Conservation (phyloP, 331 rosid species). For the Quercus phellos region DNA sequence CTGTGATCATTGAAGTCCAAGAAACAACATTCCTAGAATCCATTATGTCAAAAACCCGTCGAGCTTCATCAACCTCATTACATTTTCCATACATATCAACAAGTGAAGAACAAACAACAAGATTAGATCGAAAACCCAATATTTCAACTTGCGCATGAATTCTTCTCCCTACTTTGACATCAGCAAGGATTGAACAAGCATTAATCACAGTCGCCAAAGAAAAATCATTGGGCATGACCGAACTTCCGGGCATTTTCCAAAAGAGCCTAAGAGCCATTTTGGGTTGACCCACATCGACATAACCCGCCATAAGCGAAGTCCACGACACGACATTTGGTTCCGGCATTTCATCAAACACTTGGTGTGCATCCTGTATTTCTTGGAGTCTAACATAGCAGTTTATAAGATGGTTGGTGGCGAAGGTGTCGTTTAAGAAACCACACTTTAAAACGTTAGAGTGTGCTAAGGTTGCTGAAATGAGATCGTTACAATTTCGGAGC, state of each 20-base stretch:
- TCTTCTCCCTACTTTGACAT: constrained; percentile 37
- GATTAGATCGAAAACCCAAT: constrained; percentile 40
- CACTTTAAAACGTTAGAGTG: constrained; percentile 46
- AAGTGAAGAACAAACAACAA: constrained; percentile 65
- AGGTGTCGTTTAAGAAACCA: constrained; percentile 43
- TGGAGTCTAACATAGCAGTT: constrained; percentile 47
- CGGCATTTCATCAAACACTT: constrained; percentile 61
- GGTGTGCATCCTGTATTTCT: constrained; percentile 40
- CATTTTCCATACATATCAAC: constrained; percentile 85
- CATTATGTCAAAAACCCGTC: constrained; percentile 56
- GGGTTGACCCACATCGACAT: constrained; percentile 34
- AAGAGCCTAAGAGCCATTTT: constrained; percentile 39
- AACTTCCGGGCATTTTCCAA: constrained; percentile 36
- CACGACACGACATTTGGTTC: constrained; percentile 65
- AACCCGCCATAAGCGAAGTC: constrained; percentile 78
- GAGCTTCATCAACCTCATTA: constrained; percentile 49
- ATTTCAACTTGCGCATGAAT: constrained; percentile 52
- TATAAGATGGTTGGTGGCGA: constrained; percentile 53
- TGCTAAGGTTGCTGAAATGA: constrained; percentile 31
- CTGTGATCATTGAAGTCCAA: constrained; percentile 79
- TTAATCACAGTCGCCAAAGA: constrained; percentile 61
- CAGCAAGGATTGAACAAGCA: constrained; percentile 65
- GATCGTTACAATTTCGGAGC: constrained; percentile 44
- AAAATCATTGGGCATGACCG: constrained; percentile 59
- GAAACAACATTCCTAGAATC: constrained; percentile 57